Evolutionary conservation across 1,284 basidiomycete genomes (phyloP), one percentile per base, ranked within the genome.

Genomic region (Taiwanofungus camphoratus): DNA sequence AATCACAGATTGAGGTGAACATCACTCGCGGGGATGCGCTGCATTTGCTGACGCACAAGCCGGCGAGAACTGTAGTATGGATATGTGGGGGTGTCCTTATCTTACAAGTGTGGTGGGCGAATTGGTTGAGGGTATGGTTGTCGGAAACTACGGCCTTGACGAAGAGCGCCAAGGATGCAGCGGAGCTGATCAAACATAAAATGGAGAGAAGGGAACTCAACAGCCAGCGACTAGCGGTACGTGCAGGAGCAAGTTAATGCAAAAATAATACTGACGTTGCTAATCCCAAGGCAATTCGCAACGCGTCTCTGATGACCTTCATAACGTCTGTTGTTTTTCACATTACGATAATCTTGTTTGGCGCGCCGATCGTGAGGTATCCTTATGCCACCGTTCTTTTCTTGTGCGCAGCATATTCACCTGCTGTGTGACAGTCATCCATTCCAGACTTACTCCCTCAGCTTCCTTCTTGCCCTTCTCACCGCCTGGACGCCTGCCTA

Each of bases 91-190:
- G 87, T 2, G 68, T 74, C 0, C 53, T 64, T 3, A 45, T 87
- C 3, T 61, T 88, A 32, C 77, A 87, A 55, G 63, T 65, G 6
- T 90, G 86, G 82, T 91, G 87, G 85, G 82, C 76, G 2, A 72
- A 73, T 5, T 84, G 78, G 70, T 55, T 87, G 49, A 65, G 74
- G 40, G 48, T 61, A 21, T 87, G 81, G 81, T 42, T 51, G 15
- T 50, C 58, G 7, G 58, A 57, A 16, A 40, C 42, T 5, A 45
- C 53, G 16, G 33, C 36, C 13, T 34, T 33, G 8, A 34, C 52
- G 6, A 48, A 43, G 18, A 38, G 41, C 16, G 52, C 44, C 16
- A 53, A 57, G 36, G 56, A 40, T 21, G 42, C 55, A 20, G 45
- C 48, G 31, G 53, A 60, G 32, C 37, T 39, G 6, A 54, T 48